A percentile compares a stretch with the other conserved stretches of the same genome.
These are phyloP conservation scores for Alternaria sp. DNA, from an alignment of 2,329 filamentous ascomycete genomes.

Conservation along the genomic window DNA sequence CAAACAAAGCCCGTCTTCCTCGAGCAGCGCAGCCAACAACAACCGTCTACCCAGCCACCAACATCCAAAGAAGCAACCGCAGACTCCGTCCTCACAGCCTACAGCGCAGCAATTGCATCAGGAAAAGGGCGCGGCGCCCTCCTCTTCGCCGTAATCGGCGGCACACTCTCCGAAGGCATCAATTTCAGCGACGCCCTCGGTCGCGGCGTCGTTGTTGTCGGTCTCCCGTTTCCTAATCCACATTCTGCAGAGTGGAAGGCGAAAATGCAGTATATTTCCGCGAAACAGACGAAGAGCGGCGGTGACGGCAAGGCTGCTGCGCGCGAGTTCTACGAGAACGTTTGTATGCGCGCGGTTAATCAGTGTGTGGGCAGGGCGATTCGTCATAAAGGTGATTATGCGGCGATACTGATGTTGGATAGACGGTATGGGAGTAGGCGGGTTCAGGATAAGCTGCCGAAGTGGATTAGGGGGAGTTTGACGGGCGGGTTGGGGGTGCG, in stretches of 20 bases:
- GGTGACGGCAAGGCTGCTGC: conserved; percentile 58
- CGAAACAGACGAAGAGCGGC: conserved; percentile 53
- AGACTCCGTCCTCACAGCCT: conserved; percentile 76
- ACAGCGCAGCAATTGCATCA: conserved; percentile 68
- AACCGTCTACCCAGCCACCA: conserved; percentile 65
- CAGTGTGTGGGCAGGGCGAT: conserved; percentile 95
- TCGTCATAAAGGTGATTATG: conserved; percentile 85
- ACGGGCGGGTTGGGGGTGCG: conserved; percentile 44
- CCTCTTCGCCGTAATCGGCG: conserved; percentile 88
- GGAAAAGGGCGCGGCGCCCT: conserved; percentile 69
- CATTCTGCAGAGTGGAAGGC: conserved; percentile 91
- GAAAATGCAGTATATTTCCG: conserved; percentile 84
- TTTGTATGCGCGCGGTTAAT: conserved; percentile 96
- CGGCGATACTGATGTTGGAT: conserved; percentile 86
- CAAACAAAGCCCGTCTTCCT: conserved; percentile 61
- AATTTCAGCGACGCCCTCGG: conserved; percentile 94
- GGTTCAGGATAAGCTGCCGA: conserved; percentile 80
- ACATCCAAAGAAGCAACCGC: conserved; percentile 56
- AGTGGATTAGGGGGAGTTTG: conserved; percentile 83
- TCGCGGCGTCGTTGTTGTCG: conserved; percentile 88
- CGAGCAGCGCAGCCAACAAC: conserved; percentile 41
- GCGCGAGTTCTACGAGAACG: conserved; percentile 88
- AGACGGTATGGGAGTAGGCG: conserved; percentile 74
- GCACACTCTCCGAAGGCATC: conserved; percentile 95
- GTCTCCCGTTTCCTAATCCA: conserved; percentile 90